Evolutionary conservation across 306 rosid genomes (phyloP).

Genomic region (Quercus parvula): DNA sequence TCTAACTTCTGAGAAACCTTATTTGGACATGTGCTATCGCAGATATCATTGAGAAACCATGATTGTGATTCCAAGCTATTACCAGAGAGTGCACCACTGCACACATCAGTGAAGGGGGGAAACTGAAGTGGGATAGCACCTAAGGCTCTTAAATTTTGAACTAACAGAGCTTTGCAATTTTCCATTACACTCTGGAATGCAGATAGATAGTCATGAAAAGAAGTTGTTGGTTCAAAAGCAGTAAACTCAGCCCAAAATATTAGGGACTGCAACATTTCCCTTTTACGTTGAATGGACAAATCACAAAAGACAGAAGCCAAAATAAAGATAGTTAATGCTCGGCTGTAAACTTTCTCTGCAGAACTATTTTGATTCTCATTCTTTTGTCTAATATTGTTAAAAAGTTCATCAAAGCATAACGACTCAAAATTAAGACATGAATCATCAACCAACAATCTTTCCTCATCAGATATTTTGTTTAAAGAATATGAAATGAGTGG

Average conservation of each 20-base stretch:
- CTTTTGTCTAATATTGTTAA: slow-evolving; percentile 46
- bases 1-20: slow-evolving; percentile 39
- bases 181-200: slow-evolving; percentile 80
- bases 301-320: slow-evolving; percentile 78
- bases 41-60: slow-evolving; percentile 64
- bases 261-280: slow-evolving; percentile 70
- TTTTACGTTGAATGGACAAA: slow-evolving; percentile 61
- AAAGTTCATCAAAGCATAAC: slow-evolving; percentile 75
- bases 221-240: slow-evolving; percentile 63
- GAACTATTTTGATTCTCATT: slow-evolving; percentile 35
- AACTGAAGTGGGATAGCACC: slow-evolving; percentile 56
- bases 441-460: slow-evolving; percentile 52
- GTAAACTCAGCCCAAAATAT: slow-evolving; percentile 59
- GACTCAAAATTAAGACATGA: slow-evolving; percentile 79
- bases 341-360: slow-evolving; percentile 42
- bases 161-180: slow-evolving; percentile 58
- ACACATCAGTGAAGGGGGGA: slow-evolving; percentile 26
- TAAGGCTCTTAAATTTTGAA: slow-evolving; percentile 45
- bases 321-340: slow-evolving; percentile 73
- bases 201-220: slow-evolving; percentile 69
- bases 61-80: slow-evolving; percentile 36
- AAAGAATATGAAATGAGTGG: slow-evolving; percentile 87
- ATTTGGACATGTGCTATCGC: slow-evolving; percentile 22
- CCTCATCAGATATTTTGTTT: slow-evolving; percentile 62
- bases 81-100: slow-evolving; percentile 32